These are phyloP conservation scores for Hylodesmum podocarpum DNA, from an alignment of 306 rosid genomes.

Conservation along the genomic window DNA sequence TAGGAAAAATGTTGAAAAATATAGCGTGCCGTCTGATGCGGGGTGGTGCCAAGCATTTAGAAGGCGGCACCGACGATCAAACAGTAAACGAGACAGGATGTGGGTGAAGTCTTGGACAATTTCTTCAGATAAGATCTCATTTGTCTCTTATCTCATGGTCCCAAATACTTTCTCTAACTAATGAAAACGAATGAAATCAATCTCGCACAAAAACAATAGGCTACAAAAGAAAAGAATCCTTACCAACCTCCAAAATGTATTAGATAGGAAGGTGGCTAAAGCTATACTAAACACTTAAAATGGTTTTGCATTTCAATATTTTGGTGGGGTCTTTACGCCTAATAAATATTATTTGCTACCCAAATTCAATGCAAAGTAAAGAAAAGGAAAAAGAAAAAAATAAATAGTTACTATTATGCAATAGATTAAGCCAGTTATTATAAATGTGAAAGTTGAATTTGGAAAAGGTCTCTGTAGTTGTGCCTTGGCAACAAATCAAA, in stretches of 20 bases:
- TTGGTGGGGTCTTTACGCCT: slow-evolving; percentile 44
- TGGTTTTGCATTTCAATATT: neutral
- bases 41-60: slow-evolving; percentile 33
- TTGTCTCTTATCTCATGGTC: slow-evolving; percentile 28
- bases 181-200: neutral
- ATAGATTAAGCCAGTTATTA: neutral
- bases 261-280: neutral
- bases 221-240: neutral
- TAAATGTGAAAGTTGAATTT: slow-evolving; percentile 14
- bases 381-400: neutral
- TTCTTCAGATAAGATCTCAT: slow-evolving; percentile 21
- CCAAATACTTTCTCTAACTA: slow-evolving; percentile 1
- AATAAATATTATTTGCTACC: slow-evolving; percentile 35
- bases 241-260: slow-evolving; percentile 39
- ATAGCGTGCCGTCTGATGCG: slow-evolving; percentile 26
- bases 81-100: slow-evolving; percentile 34
- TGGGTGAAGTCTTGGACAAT: slow-evolving; percentile 39
- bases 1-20: neutral
- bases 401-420: neutral
- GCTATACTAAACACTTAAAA: neutral
- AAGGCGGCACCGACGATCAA: slow-evolving; percentile 64
- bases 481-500: slow-evolving; percentile 37
- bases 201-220: slow-evolving; percentile 18
- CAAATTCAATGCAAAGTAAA: slow-evolving; percentile 9
- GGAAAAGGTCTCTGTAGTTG: slow-evolving; percentile 18